phyloP scores from a whole-genome alignment of 495 filamentous ascomycete species.

The Penicillium nucicola region DNA sequence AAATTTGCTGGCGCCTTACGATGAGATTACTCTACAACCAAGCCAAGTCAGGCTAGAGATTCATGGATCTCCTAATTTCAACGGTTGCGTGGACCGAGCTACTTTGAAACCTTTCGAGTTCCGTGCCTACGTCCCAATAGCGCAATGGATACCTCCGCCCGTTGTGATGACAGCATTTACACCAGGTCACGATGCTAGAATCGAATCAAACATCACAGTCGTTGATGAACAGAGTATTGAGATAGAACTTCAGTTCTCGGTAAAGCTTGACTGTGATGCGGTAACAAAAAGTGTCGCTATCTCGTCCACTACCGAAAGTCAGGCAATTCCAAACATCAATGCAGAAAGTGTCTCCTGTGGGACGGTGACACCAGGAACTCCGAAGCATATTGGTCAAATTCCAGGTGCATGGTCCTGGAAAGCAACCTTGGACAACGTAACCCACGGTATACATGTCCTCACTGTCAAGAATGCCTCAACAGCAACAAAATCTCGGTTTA shows the following conservation, averaged over 20 bases:
- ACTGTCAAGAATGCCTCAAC: conserved; percentile 55
- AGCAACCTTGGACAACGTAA: conserved; percentile 53
- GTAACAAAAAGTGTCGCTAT: too few relatives aligned
- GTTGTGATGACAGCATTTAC: conserved; percentile 58
- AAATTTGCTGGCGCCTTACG: conserved; percentile 62
- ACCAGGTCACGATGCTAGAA: conserved; percentile 60
- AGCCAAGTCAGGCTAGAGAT: conserved; percentile 35
- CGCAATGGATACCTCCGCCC: conserved; percentile 48
- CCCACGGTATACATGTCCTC: conserved; percentile 60
- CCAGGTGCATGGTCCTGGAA: conserved; percentile 51
- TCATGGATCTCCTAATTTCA: conserved; percentile 39
- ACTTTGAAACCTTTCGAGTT: conserved; percentile 49
- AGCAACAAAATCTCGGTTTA: conserved; percentile 28
- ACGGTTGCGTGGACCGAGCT: conserved; percentile 48
- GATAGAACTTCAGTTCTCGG: too few relatives aligned
- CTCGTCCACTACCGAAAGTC: conserved; percentile 39
- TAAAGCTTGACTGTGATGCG: too few relatives aligned
- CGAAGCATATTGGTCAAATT: conserved; percentile 43
- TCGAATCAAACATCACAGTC: conserved; percentile 46
- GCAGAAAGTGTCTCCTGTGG: conserved; percentile 39
- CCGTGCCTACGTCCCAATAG: conserved; percentile 58
- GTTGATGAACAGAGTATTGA: too few relatives aligned
- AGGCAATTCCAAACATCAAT: conserved; percentile 26
- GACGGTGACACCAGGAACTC: conserved; percentile 22
- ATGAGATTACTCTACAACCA: conserved; percentile 46